These are phyloP conservation scores for Colletotrichum lindemuthianum DNA, from an alignment of 2,329 filamentous ascomycete species.

Conservation along the genomic window DNA sequence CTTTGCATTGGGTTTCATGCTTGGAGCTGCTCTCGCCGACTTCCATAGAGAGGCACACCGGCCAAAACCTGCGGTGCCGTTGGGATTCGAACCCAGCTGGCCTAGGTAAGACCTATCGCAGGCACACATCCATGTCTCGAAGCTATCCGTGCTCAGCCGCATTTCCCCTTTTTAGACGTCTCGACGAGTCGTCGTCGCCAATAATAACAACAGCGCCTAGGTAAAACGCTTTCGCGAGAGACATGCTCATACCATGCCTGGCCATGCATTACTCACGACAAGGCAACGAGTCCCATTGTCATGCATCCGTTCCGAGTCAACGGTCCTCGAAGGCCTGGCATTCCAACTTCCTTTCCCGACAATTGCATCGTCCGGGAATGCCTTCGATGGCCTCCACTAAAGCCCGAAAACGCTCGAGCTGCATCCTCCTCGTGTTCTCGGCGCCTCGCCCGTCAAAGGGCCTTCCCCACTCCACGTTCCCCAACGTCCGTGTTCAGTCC, in stretches of 20 bases:
- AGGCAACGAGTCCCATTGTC: not conserved
- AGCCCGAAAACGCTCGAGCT: conserved; percentile 1
- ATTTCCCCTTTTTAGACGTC: not conserved
- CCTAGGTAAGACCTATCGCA: not conserved
- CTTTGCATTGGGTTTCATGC: conserved; percentile 33
- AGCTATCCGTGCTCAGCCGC: conserved; percentile 27
- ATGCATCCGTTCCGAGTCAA: conserved; percentile 1
- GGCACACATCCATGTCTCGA: conserved; percentile 1
- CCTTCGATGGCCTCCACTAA: not conserved
- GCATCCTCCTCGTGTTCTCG: conserved; percentile 4
- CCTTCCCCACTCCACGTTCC: conserved; percentile 1
- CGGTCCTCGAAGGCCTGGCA: conserved; percentile 1
- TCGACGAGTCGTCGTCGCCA: not conserved
- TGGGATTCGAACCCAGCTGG: not conserved
- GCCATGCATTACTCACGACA: not conserved
- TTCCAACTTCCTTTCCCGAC: no score
- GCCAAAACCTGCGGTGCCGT: no score
- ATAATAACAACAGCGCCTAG: not conserved
- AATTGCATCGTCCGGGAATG: not conserved
- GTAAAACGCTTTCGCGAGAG: not conserved
- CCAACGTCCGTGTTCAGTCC: conserved; percentile 24
- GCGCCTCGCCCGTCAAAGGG: conserved; percentile 7
- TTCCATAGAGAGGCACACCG: not conserved
- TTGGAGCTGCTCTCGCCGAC: conserved; percentile 2
- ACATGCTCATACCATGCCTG: conserved; percentile 3